Evolutionary conservation across 352 stramenopile genomes (phyloP).

Genomic region (Pythium vanterpoolii): DNA sequence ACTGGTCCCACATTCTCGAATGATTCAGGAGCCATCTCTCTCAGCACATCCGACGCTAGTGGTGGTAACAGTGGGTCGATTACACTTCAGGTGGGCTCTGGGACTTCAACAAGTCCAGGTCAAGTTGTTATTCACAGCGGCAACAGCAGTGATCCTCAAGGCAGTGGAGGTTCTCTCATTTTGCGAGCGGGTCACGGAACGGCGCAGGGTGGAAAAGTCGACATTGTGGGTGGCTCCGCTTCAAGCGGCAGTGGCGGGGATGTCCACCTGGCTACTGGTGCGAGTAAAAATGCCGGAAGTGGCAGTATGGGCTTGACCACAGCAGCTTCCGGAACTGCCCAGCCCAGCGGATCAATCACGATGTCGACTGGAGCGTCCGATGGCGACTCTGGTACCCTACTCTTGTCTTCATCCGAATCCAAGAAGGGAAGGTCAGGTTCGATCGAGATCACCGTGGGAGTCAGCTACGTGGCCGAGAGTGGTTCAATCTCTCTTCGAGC

Average conservation of each 20-base stretch:
- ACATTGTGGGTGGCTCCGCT: neutral
- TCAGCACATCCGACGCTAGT: slow-evolving; percentile 2
- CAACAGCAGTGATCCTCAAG: slow-evolving; percentile 12
- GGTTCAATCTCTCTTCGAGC: slow-evolving; percentile 6
- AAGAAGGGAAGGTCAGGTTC: slow-evolving; percentile 1
- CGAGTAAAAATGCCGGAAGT: slow-evolving; percentile 6
- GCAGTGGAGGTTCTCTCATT: neutral
- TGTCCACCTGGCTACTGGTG: slow-evolving; percentile 1
- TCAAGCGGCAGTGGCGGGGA: neutral
- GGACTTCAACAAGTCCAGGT: neutral
- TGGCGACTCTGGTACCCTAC: slow-evolving; percentile 15
- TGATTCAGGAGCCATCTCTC: slow-evolving; percentile 3
- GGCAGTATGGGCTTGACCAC: slow-evolving; percentile 8
- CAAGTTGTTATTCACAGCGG: neutral
- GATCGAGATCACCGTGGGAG: neutral
- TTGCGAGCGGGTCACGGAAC: neutral
- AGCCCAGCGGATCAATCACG: slow-evolving; percentile 14
- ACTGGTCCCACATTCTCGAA: slow-evolving; percentile 6
- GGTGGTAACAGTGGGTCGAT: slow-evolving; percentile 15
- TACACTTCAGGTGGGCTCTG: slow-evolving; percentile 1
- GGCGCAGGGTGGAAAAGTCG: slow-evolving; percentile 4
- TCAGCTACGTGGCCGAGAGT: neutral
- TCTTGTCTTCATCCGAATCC: slow-evolving; percentile 14
- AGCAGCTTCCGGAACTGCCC: slow-evolving; percentile 1
- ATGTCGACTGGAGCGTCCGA: slow-evolving; percentile 15